phyloP scores from a whole-genome alignment of 306 rosid genomes.

The Cucumis sativus region Cucumber_9930_V3 NC_026660.2:23192001-23192500 shows the following conservation, averaged over 20 bases:
- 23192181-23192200: background rate
- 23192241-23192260: conserved; percentile 57
- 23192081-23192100: conserved; percentile 85
- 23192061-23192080: conserved; percentile 91
- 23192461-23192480: too few species aligned
- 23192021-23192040: conserved; percentile 47
- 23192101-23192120: conserved; percentile 85
- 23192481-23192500: too few species aligned
- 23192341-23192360: conserved; percentile 66
- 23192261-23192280: conserved; percentile 61
- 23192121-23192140: background rate
- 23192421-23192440: too few species aligned
- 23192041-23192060: conserved; percentile 89
- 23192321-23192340: conserved; percentile 92
- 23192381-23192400: conserved; percentile 79
- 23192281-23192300: conserved; percentile 66
- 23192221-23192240: conserved; percentile 46
- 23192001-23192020: conserved; percentile 75
- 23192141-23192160: too few species aligned
- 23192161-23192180: too few species aligned
- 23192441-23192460: too few species aligned
- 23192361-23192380: conserved; percentile 82
- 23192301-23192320: conserved; percentile 94
- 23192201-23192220: conserved; percentile 73
- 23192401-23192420: conserved; percentile 54